These are phyloP conservation scores for Chalciporus chontae DNA, from an alignment of 768 basidiomycete genomes.

Conservation along the genomic window DNA sequence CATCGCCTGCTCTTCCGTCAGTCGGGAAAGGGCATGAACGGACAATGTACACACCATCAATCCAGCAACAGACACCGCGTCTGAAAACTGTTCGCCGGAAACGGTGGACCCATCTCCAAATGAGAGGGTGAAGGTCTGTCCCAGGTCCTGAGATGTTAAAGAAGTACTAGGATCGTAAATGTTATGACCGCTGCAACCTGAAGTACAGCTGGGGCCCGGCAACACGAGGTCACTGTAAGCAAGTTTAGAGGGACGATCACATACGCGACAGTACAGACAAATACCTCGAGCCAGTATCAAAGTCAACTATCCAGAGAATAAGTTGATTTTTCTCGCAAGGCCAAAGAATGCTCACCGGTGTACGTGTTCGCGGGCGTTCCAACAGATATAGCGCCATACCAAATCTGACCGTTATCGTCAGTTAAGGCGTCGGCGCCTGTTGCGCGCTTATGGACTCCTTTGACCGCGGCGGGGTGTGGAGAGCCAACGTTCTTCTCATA, in stretches of 20 bases:
- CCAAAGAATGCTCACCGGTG: slow-evolving; percentile 4
- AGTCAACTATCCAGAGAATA: slow-evolving; percentile 12
- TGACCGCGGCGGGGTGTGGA: not conserved
- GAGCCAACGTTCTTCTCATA: not conserved
- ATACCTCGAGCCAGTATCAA: slow-evolving; percentile 28
- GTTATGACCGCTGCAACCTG: slow-evolving; percentile 28
- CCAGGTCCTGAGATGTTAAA: slow-evolving; percentile 24
- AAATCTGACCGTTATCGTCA: not conserved
- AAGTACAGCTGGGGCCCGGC: not conserved
- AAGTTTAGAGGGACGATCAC: not conserved
- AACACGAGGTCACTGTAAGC: slow-evolving; percentile 17
- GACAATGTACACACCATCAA: not conserved
- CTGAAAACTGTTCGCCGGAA: slow-evolving; percentile 35
- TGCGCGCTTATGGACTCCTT: not conserved
- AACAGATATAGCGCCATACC: slow-evolving; percentile 6
- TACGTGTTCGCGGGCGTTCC: slow-evolving; percentile 2
- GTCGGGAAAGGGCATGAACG: not conserved
- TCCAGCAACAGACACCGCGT: slow-evolving; percentile 17
- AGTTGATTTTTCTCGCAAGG: too few species aligned
- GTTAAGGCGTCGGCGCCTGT: not conserved
- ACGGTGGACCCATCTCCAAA: slow-evolving; percentile 37
- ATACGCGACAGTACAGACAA: not conserved
- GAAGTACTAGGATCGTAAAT: slow-evolving; percentile 22
- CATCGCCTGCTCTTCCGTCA: slow-evolving; percentile 7
- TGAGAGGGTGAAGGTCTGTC: slow-evolving; percentile 21